Conservation (phyloP, 345 rosid species). For the Brassica nigra region DNA sequence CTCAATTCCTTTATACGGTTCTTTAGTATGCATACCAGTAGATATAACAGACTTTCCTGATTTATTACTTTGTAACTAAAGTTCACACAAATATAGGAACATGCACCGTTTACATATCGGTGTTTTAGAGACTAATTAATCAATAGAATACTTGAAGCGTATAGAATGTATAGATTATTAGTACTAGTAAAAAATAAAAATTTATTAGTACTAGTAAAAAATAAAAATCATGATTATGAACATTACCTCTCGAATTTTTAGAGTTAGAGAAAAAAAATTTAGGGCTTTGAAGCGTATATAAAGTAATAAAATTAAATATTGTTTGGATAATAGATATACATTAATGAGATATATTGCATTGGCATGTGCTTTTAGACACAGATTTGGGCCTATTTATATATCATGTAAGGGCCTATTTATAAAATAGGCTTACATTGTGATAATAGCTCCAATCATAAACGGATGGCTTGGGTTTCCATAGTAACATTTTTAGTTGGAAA, state of each 20-base stretch:
- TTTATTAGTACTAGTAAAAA: not conserved
- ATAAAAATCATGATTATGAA: not conserved
- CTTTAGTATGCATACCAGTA: not conserved
- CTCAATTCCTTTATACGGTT: not conserved
- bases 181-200: not conserved
- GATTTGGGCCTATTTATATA: not conserved
- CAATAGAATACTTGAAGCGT: not conserved
- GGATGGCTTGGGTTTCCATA: not conserved
- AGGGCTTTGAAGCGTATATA: not conserved
- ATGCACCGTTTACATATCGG: not conserved
- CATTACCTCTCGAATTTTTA: not conserved
- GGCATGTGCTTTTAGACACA: not conserved
- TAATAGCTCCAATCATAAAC: slow-evolving; percentile 12
- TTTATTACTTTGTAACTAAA: not conserved
- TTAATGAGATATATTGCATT: not conserved
- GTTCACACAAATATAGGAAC: not conserved
- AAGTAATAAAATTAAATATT: not conserved
- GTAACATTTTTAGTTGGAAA: not conserved
- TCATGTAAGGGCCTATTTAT: not conserved
- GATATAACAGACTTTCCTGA: not conserved
- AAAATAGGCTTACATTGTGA: not conserved
- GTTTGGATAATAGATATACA: not conserved
- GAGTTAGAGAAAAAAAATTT: not conserved
- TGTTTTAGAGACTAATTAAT: not conserved
- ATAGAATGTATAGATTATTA: not conserved